Base-by-base conservation (phyloP, 352 stramenopile genomes). In the Phytopythium mirpurense region DNA sequence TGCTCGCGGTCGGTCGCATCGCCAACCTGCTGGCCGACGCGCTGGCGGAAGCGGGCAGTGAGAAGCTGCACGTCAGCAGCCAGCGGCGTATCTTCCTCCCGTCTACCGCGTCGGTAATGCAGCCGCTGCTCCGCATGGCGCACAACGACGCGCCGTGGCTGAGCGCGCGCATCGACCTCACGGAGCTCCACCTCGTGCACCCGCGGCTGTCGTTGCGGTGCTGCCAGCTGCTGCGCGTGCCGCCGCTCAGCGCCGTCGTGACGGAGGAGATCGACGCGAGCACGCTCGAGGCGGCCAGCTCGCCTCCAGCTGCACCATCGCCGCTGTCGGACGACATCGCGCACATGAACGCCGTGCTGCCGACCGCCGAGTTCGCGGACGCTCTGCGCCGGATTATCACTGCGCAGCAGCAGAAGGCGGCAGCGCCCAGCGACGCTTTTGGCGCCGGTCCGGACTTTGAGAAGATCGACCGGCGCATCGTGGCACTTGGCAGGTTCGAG, bases 1-100 rank as follows among this genome's bases (percentile, higher is more conserved):
- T 96, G 24, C 65, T 88, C 26, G 87, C 84, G 37, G 86, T 93
- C 36, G 60, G 74, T 31, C 86, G 85, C 38, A 74, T 95, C 27
- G 70, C 95, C 21, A 71, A 74, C 23, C 55, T 95, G 41, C 60
- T 96, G 5, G 67, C 75, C 10, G 62, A 74, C 19, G 56, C 62
- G 18, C 57, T 90, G 24, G 48, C 51, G 1, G 79, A 87, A 42
- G 72, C 66, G 12, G 84, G 70, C 31, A 51, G 78, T n/a, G n/a
- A n/a, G 51, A 57, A 56, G 1, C 56, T 90, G 12, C 66, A 63
- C 9, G 37, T 66, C 1, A 58, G 70, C 5, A 67, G 71, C 15
- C 72, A 83, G 46, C 64, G 61, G 23, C 72, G 58, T 18, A 74
- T 90, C 6, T 83, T 77, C 29, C 50, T 90, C 19, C 83, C 79